These are phyloP conservation scores for Penicillium desertorum DNA, from an alignment of 495 filamentous ascomycete genomes.

Conservation along the genomic window DNA sequence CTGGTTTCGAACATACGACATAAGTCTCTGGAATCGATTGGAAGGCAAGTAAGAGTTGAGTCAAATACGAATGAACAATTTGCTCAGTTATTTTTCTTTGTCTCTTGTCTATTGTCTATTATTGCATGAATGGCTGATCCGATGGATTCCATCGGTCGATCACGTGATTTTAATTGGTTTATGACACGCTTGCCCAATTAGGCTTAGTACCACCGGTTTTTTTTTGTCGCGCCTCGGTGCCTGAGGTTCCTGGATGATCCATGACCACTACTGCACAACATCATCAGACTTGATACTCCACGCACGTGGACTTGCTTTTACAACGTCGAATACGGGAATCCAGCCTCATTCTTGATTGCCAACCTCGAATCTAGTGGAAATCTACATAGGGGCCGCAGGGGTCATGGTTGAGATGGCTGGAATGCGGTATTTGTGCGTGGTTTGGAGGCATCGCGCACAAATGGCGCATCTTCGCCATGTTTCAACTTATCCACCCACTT, in stretches of 20 bases:
- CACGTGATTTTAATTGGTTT: neutral
- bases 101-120: neutral
- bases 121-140: neutral
- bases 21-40: neutral
- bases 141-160: neutral
- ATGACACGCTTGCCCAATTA: constrained; percentile 5
- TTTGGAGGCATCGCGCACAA: constrained; percentile 39
- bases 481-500: constrained; percentile 14
- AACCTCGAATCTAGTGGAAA: neutral
- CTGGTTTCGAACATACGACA: neutral
- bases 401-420: constrained; percentile 22
- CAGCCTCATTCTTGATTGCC: neutral
- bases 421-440: constrained; percentile 49
- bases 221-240: constrained; percentile 1
- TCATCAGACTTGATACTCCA: constrained; percentile 3
- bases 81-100: neutral
- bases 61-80: neutral
- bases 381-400: constrained; percentile 12
- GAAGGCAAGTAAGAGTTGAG: neutral
- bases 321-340: constrained; percentile 1
- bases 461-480: constrained; percentile 32
- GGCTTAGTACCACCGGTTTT: neutral
- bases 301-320: constrained; percentile 13
- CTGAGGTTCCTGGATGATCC: constrained; percentile 6
- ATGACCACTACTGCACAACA: neutral